Evolutionary conservation across 2,329 filamentous ascomycete genomes (phyloP), one percentile per base, ranked within the genome.

Genomic region (Talaromyces sp.): DNA sequence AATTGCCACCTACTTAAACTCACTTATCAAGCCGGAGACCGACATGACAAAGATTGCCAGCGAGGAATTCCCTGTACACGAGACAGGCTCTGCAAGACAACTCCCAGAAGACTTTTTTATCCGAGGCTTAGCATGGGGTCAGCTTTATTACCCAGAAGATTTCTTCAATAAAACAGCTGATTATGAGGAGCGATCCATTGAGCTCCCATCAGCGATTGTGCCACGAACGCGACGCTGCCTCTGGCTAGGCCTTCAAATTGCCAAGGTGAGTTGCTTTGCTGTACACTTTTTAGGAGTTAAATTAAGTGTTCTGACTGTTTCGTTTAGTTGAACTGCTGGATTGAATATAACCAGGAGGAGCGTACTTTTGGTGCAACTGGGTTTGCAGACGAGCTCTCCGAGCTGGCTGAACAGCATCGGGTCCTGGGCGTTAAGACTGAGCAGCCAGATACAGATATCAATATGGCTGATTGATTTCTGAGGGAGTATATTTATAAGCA

Each of bases 91-190:
- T 19, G 72, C 71, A 6, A 68, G 76, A 10, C 83, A 85, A 56
- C 67, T 88, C 1, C 80, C 83, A 0, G 85, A 88, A 64, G 85
- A 88, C 64, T 86, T 83, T 64, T 68, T 80, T 1, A 80, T 87
- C 8, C 78, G 84, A 27, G 85, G 85, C 1, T 76, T 83, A 61
- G 69, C 82, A 27, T 85, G 82, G 80, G 80, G 78, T 57, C 75
- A 81, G 62, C 51, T 67, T 0, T 80, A 78, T 58, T 84, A 82
- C 62, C 81, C 81, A 0, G 63, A 75, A 1, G 71, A 73, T 3
- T 86, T 84, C 74, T 87, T 87, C 65, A 64, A 72, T 2, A 73
- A 74, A 1, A 75, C 79, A 55, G 74, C 78, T 42, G 83, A 85
- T 62, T 83, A 86, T 54, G 82, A 85, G 53, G 82, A 84, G 61